Evolutionary conservation across 2,329 filamentous ascomycete species (phyloP), one percentile per base, ranked within the genome.

Genomic region (Fusarium sp.): DNA sequence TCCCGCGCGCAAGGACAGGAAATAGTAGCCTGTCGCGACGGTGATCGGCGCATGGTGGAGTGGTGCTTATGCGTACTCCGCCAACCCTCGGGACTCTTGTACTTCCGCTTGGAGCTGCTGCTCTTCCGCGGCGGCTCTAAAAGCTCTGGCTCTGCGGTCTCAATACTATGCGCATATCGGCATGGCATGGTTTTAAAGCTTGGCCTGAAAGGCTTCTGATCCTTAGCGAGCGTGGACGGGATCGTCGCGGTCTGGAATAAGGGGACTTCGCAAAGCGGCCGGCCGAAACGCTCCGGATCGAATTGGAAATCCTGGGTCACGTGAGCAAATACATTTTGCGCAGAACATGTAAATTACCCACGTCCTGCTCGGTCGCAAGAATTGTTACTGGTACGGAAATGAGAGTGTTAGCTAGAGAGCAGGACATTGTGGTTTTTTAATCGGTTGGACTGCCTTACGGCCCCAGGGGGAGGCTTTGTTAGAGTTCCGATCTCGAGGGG

Each of bases 241-340:
- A 45, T 69, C 17, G 38, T 39, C 3, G 13, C 31, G 20, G 41
- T 63, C 48, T 69, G 66, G 28, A 69, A 69, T 15, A 69, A 24
- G 4, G 66, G 42, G 26, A 69, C 20, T 24, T 69, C 24, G 56
- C 38, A 48, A 20, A 69, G 64, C 13, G 64, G 66, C 38, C 41
- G 47, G 56, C 66, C 66, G 35, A 69, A 63, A 51, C 41, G 64
- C 36, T 60, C 64, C 39, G 33, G 17, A 22, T 69, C 48, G 36
- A n/a, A 31, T 39, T 22, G n/a, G 8, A 24, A 26, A 36, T 52
- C 6, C 63, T 68, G 20, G 22, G 31, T 62, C 65, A 68, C 63
- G 54, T 68, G 54, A 68, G 65, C 18, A 36, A 24, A n/a, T 5
- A 28, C 35, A 15, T 24, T 9, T 36, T 38, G 20, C 6, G 20